Evolutionary conservation across 768 basidiomycete genomes (phyloP).

Genomic region (Agrocybe pediades): DNA sequence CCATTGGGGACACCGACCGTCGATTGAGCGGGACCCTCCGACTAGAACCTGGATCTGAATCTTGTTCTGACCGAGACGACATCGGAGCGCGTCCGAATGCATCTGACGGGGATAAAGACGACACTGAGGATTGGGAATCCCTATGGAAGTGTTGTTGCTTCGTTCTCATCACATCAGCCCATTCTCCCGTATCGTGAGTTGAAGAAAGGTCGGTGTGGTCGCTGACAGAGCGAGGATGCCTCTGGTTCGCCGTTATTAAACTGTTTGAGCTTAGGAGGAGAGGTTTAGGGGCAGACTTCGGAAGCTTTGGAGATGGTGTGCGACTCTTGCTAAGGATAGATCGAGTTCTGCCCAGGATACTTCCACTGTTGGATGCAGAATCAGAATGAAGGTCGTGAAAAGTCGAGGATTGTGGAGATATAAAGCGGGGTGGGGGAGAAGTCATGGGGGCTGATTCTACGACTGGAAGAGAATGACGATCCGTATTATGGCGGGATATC

Average conservation of each 20-base stretch:
- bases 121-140: conserved; percentile 64
- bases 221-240: conserved; percentile 31
- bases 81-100: conserved; percentile 33
- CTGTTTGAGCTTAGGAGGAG: conserved; percentile 61
- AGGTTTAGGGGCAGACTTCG: conserved; percentile 65
- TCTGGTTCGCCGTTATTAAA: conserved; percentile 37
- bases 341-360: conserved; percentile 26
- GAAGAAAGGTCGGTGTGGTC: conserved; percentile 28
- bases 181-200: conserved; percentile 37
- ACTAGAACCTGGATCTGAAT: conserved; percentile 58
- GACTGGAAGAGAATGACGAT: not conserved
- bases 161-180: conserved; percentile 49
- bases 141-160: conserved; percentile 43
- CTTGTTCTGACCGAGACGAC: conserved; percentile 49
- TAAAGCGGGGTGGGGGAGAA: not conserved
- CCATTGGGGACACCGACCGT: conserved; percentile 73
- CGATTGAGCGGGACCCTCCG: conserved; percentile 67
- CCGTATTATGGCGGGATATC: not conserved
- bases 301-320: conserved; percentile 27
- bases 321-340: conserved; percentile 34
- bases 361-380: conserved; percentile 15
- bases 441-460: not conserved
- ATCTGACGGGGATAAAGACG: conserved; percentile 64
- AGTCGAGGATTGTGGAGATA: not conserved
- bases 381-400: not conserved